These are phyloP conservation scores for Meira nashicola DNA, from an alignment of 1,284 basidiomycete species.

Conservation along the genomic window DNA sequence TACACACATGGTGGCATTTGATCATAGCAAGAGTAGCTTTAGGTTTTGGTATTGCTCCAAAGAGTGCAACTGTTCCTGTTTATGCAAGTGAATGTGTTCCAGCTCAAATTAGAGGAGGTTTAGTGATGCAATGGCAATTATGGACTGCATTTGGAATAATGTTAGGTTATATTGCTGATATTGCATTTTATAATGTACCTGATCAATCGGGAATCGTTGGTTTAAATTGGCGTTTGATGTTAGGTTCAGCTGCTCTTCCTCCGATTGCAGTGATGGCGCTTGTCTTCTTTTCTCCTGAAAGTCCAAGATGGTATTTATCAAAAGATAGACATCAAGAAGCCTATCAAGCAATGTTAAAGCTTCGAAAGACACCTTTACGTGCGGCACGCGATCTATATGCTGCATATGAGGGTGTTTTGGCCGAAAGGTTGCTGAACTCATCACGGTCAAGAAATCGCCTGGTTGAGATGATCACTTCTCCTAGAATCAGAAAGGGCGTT, in stretches of 20 bases:
- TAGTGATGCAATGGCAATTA: slow-evolving; percentile 18
- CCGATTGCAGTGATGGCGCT: slow-evolving; percentile 8
- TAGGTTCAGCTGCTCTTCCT: slow-evolving; percentile 19
- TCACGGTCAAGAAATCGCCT: slow-evolving; percentile 54
- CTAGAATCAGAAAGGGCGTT: slow-evolving; percentile 57
- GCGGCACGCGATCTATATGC: slow-evolving; percentile 64
- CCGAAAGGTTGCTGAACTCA: slow-evolving; percentile 59
- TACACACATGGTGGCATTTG: slow-evolving; percentile 14
- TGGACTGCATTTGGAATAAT: slow-evolving; percentile 17
- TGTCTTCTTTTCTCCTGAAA: slow-evolving; percentile 11
- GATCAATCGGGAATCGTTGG: slow-evolving; percentile 20
- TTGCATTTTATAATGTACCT: slow-evolving; percentile 28
- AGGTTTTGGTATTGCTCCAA: slow-evolving; percentile 18
- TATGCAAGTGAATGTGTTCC: slow-evolving; percentile 16
- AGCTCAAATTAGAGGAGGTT: slow-evolving; percentile 18
- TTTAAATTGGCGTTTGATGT: slow-evolving; percentile 37
- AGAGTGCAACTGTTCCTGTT: slow-evolving; percentile 17
- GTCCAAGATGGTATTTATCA: slow-evolving; percentile 10
- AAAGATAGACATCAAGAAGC: slow-evolving; percentile 55
- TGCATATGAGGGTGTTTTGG: slow-evolving; percentile 58
- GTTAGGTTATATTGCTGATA: slow-evolving; percentile 54
- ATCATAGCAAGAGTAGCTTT: slow-evolving; percentile 15
- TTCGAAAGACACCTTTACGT: slow-evolving; percentile 66
- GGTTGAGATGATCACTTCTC: slow-evolving; percentile 63
- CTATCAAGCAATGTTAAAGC: slow-evolving; percentile 62